phyloP scores from a whole-genome alignment of 768 basidiomycete genomes.

The Boletales sp. region DNA sequence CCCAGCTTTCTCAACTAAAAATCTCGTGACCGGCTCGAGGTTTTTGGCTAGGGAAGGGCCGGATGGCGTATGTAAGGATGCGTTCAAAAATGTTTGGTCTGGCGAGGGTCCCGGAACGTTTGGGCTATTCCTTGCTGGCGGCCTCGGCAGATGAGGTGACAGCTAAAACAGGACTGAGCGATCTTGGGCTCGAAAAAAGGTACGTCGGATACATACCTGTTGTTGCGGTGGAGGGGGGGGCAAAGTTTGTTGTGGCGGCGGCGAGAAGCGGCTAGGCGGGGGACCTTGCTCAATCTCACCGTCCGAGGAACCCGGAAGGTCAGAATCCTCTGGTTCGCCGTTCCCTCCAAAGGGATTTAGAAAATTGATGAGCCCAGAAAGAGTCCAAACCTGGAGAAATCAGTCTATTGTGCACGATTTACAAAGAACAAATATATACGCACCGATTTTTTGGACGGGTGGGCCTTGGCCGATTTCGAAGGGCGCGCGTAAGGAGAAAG shows the following conservation, averaged over 20 bases:
- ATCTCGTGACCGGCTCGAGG: slow-evolving; percentile 46
- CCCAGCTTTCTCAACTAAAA: slow-evolving; percentile 45
- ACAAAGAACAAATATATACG: slow-evolving; percentile 9
- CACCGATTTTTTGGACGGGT: slow-evolving; percentile 47
- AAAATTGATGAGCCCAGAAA: slow-evolving; percentile 47
- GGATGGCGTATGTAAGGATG: slow-evolving; percentile 14
- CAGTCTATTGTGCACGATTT: slow-evolving; percentile 8
- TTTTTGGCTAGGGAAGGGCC: slow-evolving; percentile 37
- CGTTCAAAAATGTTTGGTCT: slow-evolving; percentile 14
- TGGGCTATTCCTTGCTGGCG: slow-evolving; percentile 14
- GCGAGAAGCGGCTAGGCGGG: slow-evolving; percentile 23
- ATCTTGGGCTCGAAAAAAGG: slow-evolving; percentile 15
- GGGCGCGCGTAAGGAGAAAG: slow-evolving; percentile 54
- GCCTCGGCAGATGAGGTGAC: slow-evolving; percentile 16
- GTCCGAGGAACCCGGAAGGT: slow-evolving; percentile 17
- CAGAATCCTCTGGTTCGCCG: slow-evolving; percentile 20
- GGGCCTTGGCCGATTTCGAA: slow-evolving; percentile 18
- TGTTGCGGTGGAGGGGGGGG: slow-evolving; percentile 20
- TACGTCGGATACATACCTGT: slow-evolving; percentile 25
- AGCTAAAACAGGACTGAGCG: slow-evolving; percentile 24
- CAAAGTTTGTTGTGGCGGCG: slow-evolving; percentile 18
- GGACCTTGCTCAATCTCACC: slow-evolving; percentile 27
- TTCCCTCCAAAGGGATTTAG: slow-evolving; percentile 44
- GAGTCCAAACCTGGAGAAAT: slow-evolving; percentile 43
- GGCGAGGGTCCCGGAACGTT: slow-evolving; percentile 10